These are phyloP conservation scores for Aspergillus versicolor DNA, from an alignment of 2,329 filamentous ascomycete species.

Conservation along the genomic window DNA sequence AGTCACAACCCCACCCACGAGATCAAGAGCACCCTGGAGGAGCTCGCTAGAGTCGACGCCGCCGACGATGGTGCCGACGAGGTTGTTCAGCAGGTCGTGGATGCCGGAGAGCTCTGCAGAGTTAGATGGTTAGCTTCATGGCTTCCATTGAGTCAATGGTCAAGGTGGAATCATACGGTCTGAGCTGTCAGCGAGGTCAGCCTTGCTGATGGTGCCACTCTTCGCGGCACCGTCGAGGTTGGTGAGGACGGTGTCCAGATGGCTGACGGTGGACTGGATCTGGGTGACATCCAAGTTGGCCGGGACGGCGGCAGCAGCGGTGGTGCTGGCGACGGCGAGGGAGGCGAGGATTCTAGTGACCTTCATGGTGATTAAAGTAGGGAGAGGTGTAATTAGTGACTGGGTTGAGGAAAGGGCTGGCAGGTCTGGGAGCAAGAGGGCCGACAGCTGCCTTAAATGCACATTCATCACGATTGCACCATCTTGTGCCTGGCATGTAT, in stretches of 20 bases:
- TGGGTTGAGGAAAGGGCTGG: slow-evolving; percentile 6
- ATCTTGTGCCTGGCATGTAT: slow-evolving; percentile 2
- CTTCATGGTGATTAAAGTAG: slow-evolving; percentile 31
- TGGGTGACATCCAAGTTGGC: slow-evolving; percentile 1
- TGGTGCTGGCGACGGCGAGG: slow-evolving; percentile 31
- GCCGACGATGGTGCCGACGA: slow-evolving; percentile 1
- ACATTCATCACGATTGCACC: background rate
- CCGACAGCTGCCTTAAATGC: slow-evolving; percentile 24
- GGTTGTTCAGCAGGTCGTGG: background rate
- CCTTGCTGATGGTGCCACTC: slow-evolving; percentile 1
- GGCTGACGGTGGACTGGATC: slow-evolving; percentile 13
- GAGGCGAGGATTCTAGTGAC: slow-evolving; percentile 35
- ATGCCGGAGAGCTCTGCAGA: slow-evolving; percentile 2
- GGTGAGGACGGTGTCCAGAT: slow-evolving; percentile 16
- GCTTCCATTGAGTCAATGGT: no score
- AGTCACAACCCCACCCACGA: slow-evolving; percentile 16
- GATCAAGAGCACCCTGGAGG: background rate
- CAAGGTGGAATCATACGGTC: background rate
- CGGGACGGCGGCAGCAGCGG: slow-evolving; percentile 29
- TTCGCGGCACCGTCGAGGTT: slow-evolving; percentile 17
- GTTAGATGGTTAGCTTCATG: background rate
- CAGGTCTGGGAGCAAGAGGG: slow-evolving; percentile 9
- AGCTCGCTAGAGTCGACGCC: slow-evolving; percentile 11
- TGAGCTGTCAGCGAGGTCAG: background rate
- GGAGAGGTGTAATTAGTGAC: slow-evolving; percentile 20